These are phyloP conservation scores for Blastobotrys aristatus DNA, from an alignment of 1,139 yeast species.

Conservation along the genomic window DNA sequence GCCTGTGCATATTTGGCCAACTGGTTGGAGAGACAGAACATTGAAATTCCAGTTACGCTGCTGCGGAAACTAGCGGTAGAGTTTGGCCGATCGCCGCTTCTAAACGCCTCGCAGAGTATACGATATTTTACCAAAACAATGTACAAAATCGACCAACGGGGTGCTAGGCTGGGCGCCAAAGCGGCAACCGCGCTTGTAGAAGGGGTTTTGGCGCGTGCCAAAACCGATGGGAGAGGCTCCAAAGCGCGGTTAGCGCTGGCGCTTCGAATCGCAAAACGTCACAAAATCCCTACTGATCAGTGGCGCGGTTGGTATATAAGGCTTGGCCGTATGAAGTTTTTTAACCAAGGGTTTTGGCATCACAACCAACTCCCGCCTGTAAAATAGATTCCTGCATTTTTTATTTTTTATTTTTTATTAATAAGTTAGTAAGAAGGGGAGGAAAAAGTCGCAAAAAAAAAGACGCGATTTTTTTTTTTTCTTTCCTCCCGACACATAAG, in stretches of 20 bases:
- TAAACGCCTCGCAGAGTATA: constrained; percentile 21
- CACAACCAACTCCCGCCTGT: too few species aligned
- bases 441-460: too few species aligned
- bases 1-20: constrained; percentile 14
- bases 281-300: constrained; percentile 16
- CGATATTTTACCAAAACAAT: constrained; percentile 17
- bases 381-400: too few species aligned
- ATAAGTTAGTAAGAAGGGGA: too few species aligned
- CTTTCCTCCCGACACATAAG: neutral
- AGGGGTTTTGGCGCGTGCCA: constrained; percentile 18
- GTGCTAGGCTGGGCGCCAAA: constrained; percentile 11
- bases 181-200: constrained; percentile 17
- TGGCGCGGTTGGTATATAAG: constrained; percentile 19
- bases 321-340: constrained; percentile 19
- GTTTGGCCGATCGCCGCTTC: constrained; percentile 14
- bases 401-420: too few species aligned
- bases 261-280: constrained; percentile 18
- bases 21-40: constrained; percentile 16
- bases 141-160: constrained; percentile 11
- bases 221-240: constrained; percentile 20
- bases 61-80: constrained; percentile 19
- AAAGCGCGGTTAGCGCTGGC: constrained; percentile 24
- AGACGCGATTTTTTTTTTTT: too few species aligned
- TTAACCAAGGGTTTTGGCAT: constrained; percentile 21
- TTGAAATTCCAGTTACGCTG: constrained; percentile 13